phyloP scores from a whole-genome alignment of 495 filamentous ascomycete species.

The Podospora sp. region DNA sequence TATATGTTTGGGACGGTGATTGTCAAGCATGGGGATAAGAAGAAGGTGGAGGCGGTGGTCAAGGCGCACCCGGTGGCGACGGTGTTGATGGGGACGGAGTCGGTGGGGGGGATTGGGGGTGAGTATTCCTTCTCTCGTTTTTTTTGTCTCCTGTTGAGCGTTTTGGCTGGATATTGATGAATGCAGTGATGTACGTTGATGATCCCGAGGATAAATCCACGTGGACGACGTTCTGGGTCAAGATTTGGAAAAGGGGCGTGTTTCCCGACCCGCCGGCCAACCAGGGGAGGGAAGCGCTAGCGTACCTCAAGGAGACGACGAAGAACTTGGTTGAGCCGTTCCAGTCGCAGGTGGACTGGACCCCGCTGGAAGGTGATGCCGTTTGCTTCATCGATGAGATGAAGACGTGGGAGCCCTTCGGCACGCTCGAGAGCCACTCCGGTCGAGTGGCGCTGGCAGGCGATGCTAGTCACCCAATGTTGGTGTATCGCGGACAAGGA shows the following conservation, averaged over 20 bases:
- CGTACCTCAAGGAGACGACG: slow-evolving; percentile 43
- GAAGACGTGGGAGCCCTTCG: slow-evolving; percentile 37
- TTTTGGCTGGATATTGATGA: neutral
- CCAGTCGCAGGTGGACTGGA: slow-evolving; percentile 44
- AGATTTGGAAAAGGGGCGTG: slow-evolving; percentile 34
- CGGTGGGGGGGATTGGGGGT: slow-evolving; percentile 25
- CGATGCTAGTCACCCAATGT: slow-evolving; percentile 64
- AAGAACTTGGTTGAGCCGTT: slow-evolving; percentile 43
- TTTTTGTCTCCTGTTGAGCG: neutral
- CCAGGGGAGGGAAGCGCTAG: slow-evolving; percentile 34
- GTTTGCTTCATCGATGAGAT: slow-evolving; percentile 35
- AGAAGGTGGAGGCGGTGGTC: slow-evolving; percentile 36
- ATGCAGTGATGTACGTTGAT: slow-evolving; percentile 26
- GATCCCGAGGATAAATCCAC: slow-evolving; percentile 36
- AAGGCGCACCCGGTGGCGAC: slow-evolving; percentile 34
- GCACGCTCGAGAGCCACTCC: slow-evolving; percentile 49
- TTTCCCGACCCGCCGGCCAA: slow-evolving; percentile 14
- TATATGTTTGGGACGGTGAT: slow-evolving; percentile 32
- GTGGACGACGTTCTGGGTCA: slow-evolving; percentile 44
- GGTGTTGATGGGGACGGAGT: slow-evolving; percentile 33
- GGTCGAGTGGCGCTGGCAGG: slow-evolving; percentile 57
- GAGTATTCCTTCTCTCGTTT: neutral
- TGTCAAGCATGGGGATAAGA: slow-evolving; percentile 36
- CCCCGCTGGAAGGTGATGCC: slow-evolving; percentile 42
- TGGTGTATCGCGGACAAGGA: slow-evolving; percentile 57